phyloP scores from a whole-genome alignment of 305 asterid species.

The Caryopteris hybrid region DNA sequence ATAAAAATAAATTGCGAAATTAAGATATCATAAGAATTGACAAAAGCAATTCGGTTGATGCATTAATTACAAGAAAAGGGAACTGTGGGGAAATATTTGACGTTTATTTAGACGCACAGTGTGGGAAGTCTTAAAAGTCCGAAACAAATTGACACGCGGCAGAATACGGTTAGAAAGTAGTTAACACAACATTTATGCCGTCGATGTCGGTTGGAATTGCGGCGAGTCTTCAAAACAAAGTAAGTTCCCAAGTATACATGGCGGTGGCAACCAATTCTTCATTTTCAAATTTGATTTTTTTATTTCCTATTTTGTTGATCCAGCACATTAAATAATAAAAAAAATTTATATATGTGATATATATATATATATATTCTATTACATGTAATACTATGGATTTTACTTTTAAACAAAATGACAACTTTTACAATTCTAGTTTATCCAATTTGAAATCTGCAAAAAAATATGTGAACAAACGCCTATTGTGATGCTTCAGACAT shows the following conservation, averaged over 20 bases:
- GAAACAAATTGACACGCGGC: conserved; percentile 13
- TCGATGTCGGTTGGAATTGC: conserved; percentile 22
- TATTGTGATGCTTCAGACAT: too few relatives aligned
- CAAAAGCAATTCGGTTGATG: background rate
- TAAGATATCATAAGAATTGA: too few relatives aligned
- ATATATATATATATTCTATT: too few relatives aligned
- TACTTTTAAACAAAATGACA: too few relatives aligned
- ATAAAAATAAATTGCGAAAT: too few relatives aligned
- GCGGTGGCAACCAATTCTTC: background rate
- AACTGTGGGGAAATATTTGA: too few relatives aligned
- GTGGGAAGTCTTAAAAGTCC: background rate
- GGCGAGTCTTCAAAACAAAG: background rate
- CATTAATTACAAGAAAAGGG: background rate
- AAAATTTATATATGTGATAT: too few relatives aligned
- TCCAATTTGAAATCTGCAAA: too few relatives aligned
- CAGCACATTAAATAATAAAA: too few relatives aligned
- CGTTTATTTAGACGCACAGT: background rate
- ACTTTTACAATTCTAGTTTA: too few relatives aligned
- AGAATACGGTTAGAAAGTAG: conserved; percentile 3
- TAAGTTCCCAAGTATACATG: background rate
- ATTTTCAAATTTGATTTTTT: background rate
- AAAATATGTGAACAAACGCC: too few relatives aligned
- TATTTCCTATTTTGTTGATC: background rate
- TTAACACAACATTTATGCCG: conserved; percentile 21
- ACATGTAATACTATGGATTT: too few relatives aligned